Base-by-base conservation (phyloP, 257 asterid genomes). In the Scutellaria galericulata region DNA sequence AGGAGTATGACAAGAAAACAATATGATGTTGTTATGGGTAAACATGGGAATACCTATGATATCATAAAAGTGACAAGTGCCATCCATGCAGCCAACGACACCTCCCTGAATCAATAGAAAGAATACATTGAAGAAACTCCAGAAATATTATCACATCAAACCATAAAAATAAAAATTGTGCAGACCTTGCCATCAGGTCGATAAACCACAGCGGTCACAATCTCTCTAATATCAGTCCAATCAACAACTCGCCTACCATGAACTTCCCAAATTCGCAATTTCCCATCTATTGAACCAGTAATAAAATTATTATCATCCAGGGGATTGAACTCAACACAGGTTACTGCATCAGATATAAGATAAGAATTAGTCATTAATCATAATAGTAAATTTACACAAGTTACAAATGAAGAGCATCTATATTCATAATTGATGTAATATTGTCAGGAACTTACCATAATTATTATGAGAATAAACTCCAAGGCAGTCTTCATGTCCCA, bases 241-340 rank as follows among this genome's bases (percentile, higher is more conserved):
- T 90, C 96, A 68, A 87, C 74, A 24, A 92, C 98, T 64, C 96
- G 86, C 46, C 88, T 84, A 18, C 85, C 82, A 53, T 80, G 81
- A 71, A 92, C 83, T 76, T 92, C 88, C 98, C 98, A 92, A 54
- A 92, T 85, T 72, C 96, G 90, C 57, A 92, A 63, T 74, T 88
- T 90, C 63, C 96, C 96, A 78, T 92, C 98, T 44, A 90, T 85
- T 42, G 96, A 92, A 35, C 98, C 98, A 14, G 96, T 92, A 47
- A 92, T 88, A 78, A 92, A 92, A 77, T 77, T 82, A 68, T 92
- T 83, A 59, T 92, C 98, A 66, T 90, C 89, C 71, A 85, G 73
- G 0, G 96, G 96, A 78, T 84, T 90, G 93, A 92, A 92, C 67
- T 92, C 94, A 2, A 92, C 81, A 78, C 89, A 90, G 13, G 98